Conservation (phyloP, 2,329 filamentous ascomycete genomes). For the Neobulgaria alba region DNA sequence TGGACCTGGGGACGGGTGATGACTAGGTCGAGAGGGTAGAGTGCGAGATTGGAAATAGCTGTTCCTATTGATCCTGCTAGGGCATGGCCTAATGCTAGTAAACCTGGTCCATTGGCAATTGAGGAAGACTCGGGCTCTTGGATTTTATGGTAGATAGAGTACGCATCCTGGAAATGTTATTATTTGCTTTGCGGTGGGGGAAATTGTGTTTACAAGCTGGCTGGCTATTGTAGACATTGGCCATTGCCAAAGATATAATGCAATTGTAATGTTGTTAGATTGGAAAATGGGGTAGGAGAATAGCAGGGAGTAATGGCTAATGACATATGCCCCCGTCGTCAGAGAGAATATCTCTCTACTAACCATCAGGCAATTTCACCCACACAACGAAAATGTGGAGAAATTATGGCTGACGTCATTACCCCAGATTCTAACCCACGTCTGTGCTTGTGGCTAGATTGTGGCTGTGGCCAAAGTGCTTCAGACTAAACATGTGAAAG, state of each 20-base stretch:
- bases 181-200: background rate
- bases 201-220: constrained; percentile 31
- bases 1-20: constrained; percentile 78
- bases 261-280: too few species aligned
- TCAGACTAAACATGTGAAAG: background rate
- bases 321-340: too few species aligned
- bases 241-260: constrained; percentile 14
- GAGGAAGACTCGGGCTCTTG: constrained; percentile 28
- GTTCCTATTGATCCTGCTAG: constrained; percentile 71
- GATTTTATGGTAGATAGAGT: constrained; percentile 27
- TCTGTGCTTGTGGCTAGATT: background rate
- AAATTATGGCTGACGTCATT: constrained; percentile 8
- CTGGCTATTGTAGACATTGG: constrained; percentile 34
- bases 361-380: too few species aligned
- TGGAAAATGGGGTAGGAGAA: too few species aligned
- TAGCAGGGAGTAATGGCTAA: too few species aligned
- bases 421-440: constrained; percentile 8
- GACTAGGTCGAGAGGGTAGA: constrained; percentile 76
- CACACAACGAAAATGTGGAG: background rate
- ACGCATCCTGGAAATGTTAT: constrained; percentile 22
- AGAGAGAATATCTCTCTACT: too few species aligned
- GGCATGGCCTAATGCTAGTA: constrained; percentile 75
- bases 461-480: too few species aligned
- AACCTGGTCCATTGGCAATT: constrained; percentile 30
- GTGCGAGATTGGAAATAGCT: constrained; percentile 66